Conservation (phyloP, 2,329 filamentous ascomycete species). For the Claviceps fusiformis region DNA sequence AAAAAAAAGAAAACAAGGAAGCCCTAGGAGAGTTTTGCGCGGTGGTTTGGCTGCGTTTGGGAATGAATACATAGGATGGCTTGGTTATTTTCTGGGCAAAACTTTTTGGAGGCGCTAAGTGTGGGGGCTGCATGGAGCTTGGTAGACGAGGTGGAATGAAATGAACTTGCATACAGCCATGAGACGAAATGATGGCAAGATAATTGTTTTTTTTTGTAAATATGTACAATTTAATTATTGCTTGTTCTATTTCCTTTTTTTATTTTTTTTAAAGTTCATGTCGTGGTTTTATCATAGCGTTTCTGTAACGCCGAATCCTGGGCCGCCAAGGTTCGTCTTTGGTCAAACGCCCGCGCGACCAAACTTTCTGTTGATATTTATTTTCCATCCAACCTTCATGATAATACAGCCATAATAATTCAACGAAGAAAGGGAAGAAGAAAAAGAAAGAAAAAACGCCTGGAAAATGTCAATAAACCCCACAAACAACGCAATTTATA, state of each 20-base stretch:
- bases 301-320: background rate
- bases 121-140: background rate
- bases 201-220: background rate
- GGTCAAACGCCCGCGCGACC: background rate
- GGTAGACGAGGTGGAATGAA: background rate
- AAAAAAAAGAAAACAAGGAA: too few relatives aligned
- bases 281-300: background rate
- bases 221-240: background rate
- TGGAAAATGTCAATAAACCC: background rate
- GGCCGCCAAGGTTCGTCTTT: background rate
- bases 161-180: background rate
- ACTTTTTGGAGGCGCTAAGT: background rate
- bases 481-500: slow-evolving; percentile 9
- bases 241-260: background rate
- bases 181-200: background rate
- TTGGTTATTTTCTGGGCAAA: background rate
- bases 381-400: background rate
- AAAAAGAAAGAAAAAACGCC: background rate
- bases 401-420: background rate
- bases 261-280: too few relatives aligned
- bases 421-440: background rate
- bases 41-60: background rate
- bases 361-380: background rate
- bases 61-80: too few relatives aligned
- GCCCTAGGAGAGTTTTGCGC: background rate